These are phyloP conservation scores for Puccinia hordei DNA, from an alignment of 1,284 basidiomycete species.

Conservation along the genomic window DNA sequence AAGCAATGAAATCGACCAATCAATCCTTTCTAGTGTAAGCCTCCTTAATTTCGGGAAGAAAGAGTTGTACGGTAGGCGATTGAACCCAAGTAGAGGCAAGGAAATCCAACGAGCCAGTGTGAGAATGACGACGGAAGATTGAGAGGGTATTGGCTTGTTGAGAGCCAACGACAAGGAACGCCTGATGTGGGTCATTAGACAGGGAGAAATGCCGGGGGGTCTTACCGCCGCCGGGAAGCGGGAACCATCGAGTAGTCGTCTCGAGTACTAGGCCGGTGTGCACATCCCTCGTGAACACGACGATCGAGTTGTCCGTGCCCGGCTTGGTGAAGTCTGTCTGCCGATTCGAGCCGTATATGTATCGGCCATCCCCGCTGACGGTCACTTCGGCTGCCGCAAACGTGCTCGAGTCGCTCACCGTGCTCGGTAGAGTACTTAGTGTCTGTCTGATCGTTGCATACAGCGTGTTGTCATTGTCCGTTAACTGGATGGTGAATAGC, in stretches of 20 bases:
- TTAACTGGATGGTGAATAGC: slow-evolving; percentile 20
- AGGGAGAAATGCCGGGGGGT: slow-evolving; percentile 40
- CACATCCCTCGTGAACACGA: slow-evolving; percentile 19
- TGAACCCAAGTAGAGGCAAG: not conserved
- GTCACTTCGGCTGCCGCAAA: slow-evolving; percentile 25
- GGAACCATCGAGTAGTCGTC: not conserved
- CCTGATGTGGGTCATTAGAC: not conserved
- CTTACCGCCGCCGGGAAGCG: not conserved
- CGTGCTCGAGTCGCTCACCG: not conserved
- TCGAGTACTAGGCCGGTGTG: slow-evolving; percentile 21
- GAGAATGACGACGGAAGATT: slow-evolving; percentile 11
- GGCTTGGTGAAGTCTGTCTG: slow-evolving; percentile 40
- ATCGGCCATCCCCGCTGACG: slow-evolving; percentile 23
- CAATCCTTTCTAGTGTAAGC: not conserved
- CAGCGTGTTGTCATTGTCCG: not conserved
- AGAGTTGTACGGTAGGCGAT: slow-evolving; percentile 5
- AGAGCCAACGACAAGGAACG: slow-evolving; percentile 21
- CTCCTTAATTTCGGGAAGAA: not conserved
- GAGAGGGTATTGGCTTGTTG: slow-evolving; percentile 20
- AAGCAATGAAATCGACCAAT: not conserved
- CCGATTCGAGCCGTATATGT: slow-evolving; percentile 35
- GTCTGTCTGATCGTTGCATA: not conserved
- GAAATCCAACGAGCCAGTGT: not conserved
- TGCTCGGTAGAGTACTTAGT: not conserved
- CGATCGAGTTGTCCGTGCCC: slow-evolving; percentile 28